Evolutionary conservation across 441 rosid species (phyloP), one percentile per base, ranked within the genome.

Genomic region (Pelargonium fulgidum): DNA sequence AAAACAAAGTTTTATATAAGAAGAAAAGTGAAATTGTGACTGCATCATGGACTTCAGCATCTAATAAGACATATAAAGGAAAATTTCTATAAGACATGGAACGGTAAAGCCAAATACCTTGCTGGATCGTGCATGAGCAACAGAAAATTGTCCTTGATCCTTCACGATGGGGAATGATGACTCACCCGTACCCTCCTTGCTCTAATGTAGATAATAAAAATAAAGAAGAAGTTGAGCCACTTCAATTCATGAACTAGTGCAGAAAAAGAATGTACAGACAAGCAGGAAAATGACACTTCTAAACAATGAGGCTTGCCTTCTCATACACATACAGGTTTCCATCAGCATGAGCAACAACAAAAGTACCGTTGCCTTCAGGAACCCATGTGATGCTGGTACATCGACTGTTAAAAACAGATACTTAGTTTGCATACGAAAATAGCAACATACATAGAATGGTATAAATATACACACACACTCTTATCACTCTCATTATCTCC

Each of bases 281-380:
- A n/a, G n/a, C n/a, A n/a, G n/a, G n/a, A n/a, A n/a, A n/a, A n/a
- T n/a, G 19, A 3, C 9, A 26, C 10, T 68, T 66, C 65, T 19
- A 48, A 65, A 3, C 20, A 72, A 76, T 26, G 71, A 71, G 39
- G 75, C 92, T 86, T 87, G 86, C 99, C 98, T 94, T 94, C 74
- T 94, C 99, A 76, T 90, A 94, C 73, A 90, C 85, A 14, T 85
- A 94, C 76, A 92, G 76, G 77, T 90, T 94, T 42, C 99, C 99
- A 87, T 94, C 98, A 19, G 94, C 85, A 80, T 92, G 99, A 72
- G 97, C 98, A 76, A 90, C 97, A 74, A 85, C 84, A 74, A 94
- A 94, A 77, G 93, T 70, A 65, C 99, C 98, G 79, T 92, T 97
- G 47, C 91, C 89, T 77, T 97, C 98, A 65, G 98, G 99, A 67